These are phyloP conservation scores for Scedosporium apiospermum DNA, from an alignment of 2,329 filamentous ascomycete species.

Conservation along the genomic window DNA sequence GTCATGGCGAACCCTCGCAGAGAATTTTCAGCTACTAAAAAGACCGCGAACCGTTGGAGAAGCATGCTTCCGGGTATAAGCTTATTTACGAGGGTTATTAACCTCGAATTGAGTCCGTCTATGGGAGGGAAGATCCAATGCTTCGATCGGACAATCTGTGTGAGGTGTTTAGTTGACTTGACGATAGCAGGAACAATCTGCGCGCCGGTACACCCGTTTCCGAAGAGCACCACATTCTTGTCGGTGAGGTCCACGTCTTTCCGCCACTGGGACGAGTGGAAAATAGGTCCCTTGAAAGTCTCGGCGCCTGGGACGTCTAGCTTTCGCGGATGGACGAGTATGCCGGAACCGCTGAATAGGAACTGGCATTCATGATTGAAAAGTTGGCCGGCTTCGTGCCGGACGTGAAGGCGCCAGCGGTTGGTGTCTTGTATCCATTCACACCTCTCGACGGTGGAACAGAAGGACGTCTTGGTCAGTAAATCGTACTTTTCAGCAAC, in stretches of 20 bases:
- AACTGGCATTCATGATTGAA: constrained; percentile 28
- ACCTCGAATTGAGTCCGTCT: constrained; percentile 12
- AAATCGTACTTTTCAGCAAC: constrained; percentile 39
- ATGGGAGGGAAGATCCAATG: constrained; percentile 31
- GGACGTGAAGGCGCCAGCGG: constrained; percentile 24
- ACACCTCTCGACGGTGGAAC: constrained; percentile 24
- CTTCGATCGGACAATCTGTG: constrained; percentile 31
- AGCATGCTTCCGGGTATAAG: constrained; percentile 33
- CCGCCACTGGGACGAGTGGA: constrained; percentile 49
- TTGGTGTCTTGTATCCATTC: constrained; percentile 26
- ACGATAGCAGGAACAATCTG: constrained; percentile 40
- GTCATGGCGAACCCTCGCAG: constrained; percentile 28
- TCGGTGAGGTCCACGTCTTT: constrained; percentile 34
- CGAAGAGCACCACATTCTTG: constrained; percentile 43
- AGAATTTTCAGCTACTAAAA: constrained; percentile 22
- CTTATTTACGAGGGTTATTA: constrained; percentile 25
- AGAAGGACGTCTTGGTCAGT: constrained; percentile 26
- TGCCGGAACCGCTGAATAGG: constrained; percentile 25
- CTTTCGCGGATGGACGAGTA: constrained; percentile 22
- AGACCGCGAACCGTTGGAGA: constrained; percentile 33
- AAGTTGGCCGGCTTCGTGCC: constrained; percentile 13
- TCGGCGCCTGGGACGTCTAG: constrained; percentile 36
- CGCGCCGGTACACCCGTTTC: constrained; percentile 44
- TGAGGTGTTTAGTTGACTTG: constrained; percentile 21
- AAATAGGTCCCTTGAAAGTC: constrained; percentile 40